phyloP scores from a whole-genome alignment of 257 asterid species.

The Dorcoceras hygrometricum region DNA sequence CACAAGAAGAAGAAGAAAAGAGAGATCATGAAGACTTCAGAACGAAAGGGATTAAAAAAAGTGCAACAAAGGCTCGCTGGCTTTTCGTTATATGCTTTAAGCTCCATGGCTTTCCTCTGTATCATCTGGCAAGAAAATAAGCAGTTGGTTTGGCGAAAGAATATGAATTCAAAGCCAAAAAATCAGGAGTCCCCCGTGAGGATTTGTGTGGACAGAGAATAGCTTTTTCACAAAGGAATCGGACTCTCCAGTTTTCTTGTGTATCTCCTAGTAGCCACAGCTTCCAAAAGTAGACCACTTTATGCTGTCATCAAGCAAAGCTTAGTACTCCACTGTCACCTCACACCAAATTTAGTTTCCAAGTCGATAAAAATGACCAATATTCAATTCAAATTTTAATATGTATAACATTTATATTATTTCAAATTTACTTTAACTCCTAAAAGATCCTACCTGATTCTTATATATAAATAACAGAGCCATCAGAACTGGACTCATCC shows the following conservation, averaged over 20 bases:
- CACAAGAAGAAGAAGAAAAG: conserved; percentile 11
- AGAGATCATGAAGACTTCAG: conserved; percentile 12
- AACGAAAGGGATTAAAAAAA: conserved; percentile 28
- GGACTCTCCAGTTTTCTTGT: conserved; percentile 21
- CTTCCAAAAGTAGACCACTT: conserved; percentile 14
- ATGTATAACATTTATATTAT: no score
- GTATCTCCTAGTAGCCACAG: conserved; percentile 28
- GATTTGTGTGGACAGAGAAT: conserved; percentile 23
- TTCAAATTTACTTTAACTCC: no score
- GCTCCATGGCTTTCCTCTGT: conserved; percentile 17
- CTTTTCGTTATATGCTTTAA: not conserved
- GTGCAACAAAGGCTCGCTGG: conserved; percentile 26
- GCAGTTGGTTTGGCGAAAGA: conserved; percentile 35
- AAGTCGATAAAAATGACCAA: no score
- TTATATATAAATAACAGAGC: no score
- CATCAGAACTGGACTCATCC: no score
- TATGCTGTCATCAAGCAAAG: not conserved
- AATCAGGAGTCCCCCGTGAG: conserved; percentile 53
- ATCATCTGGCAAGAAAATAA: conserved; percentile 34
- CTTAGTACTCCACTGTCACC: not conserved
- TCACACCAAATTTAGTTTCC: not conserved
- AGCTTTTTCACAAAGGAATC: conserved; percentile 12
- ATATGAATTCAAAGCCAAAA: conserved; percentile 39
- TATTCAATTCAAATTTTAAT: no score
- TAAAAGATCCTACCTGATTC: no score